phyloP scores from a whole-genome alignment of 2,329 filamentous ascomycete genomes.

The Colletotrichum sansevieriae region DNA sequence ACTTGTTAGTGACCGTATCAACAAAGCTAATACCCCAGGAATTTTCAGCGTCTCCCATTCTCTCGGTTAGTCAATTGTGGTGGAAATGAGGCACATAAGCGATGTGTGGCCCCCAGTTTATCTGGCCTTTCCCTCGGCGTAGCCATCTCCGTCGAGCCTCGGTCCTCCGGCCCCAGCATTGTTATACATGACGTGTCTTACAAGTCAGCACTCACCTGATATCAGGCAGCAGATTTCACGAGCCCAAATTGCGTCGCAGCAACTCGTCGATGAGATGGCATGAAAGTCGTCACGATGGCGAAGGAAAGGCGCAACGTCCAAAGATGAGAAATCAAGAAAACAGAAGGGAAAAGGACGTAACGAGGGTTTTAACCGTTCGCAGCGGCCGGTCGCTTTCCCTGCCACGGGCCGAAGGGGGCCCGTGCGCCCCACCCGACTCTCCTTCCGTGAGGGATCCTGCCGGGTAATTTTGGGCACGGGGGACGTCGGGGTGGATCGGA shows the following conservation, averaged over 20 bases:
- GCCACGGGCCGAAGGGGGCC: slow-evolving; percentile 36
- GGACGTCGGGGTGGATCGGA: slow-evolving; percentile 18
- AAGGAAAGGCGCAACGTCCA: background rate
- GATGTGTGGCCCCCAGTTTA: background rate
- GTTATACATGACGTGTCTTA: slow-evolving; percentile 8
- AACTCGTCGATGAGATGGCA: background rate
- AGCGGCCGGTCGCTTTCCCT: slow-evolving; percentile 32
- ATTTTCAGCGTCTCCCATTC: background rate
- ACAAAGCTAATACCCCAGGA: background rate
- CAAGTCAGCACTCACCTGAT: slow-evolving; percentile 8
- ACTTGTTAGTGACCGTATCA: slow-evolving; percentile 3
- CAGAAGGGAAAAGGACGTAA: background rate
- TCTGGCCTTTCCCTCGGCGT: background rate
- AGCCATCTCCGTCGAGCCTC: slow-evolving; percentile 17
- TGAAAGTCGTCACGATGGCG: background rate
- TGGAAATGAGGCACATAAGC: background rate
- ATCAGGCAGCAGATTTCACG: background rate
- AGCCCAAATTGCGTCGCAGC: background rate
- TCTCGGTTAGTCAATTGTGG: background rate
- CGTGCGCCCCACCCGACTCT: slow-evolving; percentile 38
- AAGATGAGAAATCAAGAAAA: background rate
- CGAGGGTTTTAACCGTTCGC: slow-evolving; percentile 37
- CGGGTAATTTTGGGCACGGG: slow-evolving; percentile 42
- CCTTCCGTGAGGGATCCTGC: slow-evolving; percentile 42
- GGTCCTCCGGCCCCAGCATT: slow-evolving; percentile 4